Base-by-base conservation (phyloP, 805 yeast genomes). In the Torulaspora gathmanii region DNA sequence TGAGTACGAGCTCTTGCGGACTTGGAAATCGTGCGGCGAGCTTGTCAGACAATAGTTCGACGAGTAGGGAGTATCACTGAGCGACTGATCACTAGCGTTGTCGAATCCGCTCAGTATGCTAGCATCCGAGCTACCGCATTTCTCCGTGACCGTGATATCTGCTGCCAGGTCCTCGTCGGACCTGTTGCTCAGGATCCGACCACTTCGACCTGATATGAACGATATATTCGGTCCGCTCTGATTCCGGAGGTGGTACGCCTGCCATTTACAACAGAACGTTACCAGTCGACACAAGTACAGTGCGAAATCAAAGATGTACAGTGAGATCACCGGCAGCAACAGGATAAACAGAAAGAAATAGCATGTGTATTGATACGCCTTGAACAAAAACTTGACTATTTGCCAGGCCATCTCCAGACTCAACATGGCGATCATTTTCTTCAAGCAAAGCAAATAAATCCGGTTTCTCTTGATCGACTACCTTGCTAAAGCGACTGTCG, bases 61-160 rank as follows among this genome's bases (percentile, higher is more conserved):
- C 13, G 44, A 44, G 22, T 42, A 40, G n/a, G 51, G 47, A 2
- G 49, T 44, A 23, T 48, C 51, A 17, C 44, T 42, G 27, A 48
- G 40, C 22, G 46, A 33, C 16, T 45, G 37, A 36, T 48, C 51
- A 22, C 38, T 48, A 9, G 46, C 42, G 17, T 37, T 42, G 7
- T 34, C 35, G n/a, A 35, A 35, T 10, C 34, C 47, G 22, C 47
- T 44, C 40, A 44, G 39, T 12, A 44, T 40, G 16, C 47, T 44
- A 8, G 40, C 31, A 20, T 27, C 36, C 7, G 47, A 44, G 37
- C 47, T 44, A 11, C 22, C 23, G 22, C 46, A 36, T 23, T 23
- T 33, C 37, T 40, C 44, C 13, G 35, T 37, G 23, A n/a, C 23
- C 20, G 26, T 17, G 26, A 16, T 42, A 15, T 15, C 34, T 12